Evolutionary conservation across 2,329 filamentous ascomycete species (phyloP).

Genomic region (Canariomyces notabilis): DNA sequence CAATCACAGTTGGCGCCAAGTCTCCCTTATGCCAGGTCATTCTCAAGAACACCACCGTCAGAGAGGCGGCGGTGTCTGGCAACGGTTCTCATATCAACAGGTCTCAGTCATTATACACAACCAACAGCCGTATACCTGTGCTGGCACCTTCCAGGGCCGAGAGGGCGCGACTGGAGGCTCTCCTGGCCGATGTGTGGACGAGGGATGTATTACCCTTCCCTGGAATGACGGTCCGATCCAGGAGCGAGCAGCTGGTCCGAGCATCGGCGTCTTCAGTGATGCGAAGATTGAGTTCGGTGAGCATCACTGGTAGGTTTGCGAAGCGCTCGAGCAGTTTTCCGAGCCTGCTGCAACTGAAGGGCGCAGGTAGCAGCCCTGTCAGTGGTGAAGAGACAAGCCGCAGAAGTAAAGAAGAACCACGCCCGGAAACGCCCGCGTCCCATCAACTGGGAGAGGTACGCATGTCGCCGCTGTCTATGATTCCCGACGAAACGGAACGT

Average conservation of each 20-base stretch:
- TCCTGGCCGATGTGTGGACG: constrained; percentile 78
- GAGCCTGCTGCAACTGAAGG: constrained; percentile 17
- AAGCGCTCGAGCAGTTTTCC: constrained; percentile 36
- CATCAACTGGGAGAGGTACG: background rate
- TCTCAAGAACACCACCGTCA: constrained; percentile 75
- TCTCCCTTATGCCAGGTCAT: constrained; percentile 69
- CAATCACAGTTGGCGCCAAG: constrained; percentile 67
- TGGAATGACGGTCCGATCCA: constrained; percentile 63
- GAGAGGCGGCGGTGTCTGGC: constrained; percentile 45
- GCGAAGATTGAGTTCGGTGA: constrained; percentile 78
- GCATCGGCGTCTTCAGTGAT: constrained; percentile 82
- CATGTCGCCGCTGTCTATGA: no score
- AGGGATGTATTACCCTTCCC: constrained; percentile 75
- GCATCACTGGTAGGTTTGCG: constrained; percentile 70
- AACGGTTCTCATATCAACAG: constrained; percentile 58
- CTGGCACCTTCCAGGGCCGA: constrained; percentile 71
- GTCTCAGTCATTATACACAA: constrained; percentile 74
- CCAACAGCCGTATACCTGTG: constrained; percentile 60
- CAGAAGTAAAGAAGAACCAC: constrained; percentile 2
- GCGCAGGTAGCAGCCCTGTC: constrained; percentile 2
- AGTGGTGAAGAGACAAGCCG: constrained; percentile 28
- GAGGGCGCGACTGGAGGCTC: constrained; percentile 68
- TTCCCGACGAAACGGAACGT: no score
- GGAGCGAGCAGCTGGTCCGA: constrained; percentile 67
- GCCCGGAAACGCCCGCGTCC: background rate